Evolutionary conservation across 2,329 filamentous ascomycete species (phyloP).

Genomic region (Proliferodiscus dingleyae): DNA sequence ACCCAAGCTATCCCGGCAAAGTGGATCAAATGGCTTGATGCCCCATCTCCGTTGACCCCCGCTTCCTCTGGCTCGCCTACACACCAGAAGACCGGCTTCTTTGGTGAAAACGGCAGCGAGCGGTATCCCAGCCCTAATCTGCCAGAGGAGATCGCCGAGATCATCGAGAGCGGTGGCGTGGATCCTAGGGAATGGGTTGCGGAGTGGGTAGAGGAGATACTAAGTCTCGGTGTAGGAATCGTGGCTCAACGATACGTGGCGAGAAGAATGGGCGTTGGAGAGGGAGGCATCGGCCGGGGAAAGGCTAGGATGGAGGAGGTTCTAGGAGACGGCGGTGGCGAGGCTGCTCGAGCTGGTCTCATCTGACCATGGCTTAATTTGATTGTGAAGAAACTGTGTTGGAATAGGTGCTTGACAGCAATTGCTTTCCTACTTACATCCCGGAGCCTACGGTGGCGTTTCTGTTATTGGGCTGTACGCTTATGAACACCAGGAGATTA

Average conservation of each 20-base stretch:
- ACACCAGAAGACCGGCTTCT: conserved; percentile 26
- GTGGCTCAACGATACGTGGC: conserved; percentile 95
- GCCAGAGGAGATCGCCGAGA: conserved; percentile 82
- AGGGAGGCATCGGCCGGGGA: conserved; percentile 60
- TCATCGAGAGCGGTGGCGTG: conserved; percentile 69
- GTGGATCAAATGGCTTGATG: conserved; percentile 91
- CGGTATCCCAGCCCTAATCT: conserved; percentile 43
- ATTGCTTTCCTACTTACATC: conserved; percentile 1
- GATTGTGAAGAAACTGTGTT: background rate
- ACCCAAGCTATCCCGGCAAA: conserved; percentile 78
- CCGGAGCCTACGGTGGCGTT: background rate
- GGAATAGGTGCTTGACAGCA: background rate
- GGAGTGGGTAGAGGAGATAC: conserved; percentile 90
- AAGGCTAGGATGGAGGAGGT: conserved; percentile 56
- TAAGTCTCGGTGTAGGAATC: conserved; percentile 73
- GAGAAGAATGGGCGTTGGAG: conserved; percentile 89
- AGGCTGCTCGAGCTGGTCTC: conserved; percentile 55
- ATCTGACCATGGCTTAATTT: conserved; percentile 18
- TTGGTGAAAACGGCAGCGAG: conserved; percentile 43
- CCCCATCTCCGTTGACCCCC: conserved; percentile 54
- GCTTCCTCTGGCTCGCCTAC: conserved; percentile 31
- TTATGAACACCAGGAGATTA: background rate
- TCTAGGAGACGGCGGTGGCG: conserved; percentile 52
- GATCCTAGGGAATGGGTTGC: conserved; percentile 96
- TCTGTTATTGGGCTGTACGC: background rate